These are phyloP conservation scores for Extremus antarcticus DNA, from an alignment of 495 filamentous ascomycete genomes.

Conservation along the genomic window DNA sequence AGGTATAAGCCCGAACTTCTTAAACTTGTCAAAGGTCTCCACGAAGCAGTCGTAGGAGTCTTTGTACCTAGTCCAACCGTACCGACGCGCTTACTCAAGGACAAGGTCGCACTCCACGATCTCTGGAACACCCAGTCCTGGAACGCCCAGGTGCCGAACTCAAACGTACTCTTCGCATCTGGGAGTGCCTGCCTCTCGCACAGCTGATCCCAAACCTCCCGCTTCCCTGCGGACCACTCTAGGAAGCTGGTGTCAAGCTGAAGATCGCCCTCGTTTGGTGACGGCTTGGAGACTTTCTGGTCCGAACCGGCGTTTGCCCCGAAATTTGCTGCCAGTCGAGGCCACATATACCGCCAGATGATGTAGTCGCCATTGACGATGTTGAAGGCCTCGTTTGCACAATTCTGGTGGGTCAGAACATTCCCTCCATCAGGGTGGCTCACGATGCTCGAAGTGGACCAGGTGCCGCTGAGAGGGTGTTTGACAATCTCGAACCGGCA, in stretches of 20 bases:
- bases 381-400: neutral
- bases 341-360: neutral
- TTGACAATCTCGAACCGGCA: too few species aligned
- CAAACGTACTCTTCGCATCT: neutral
- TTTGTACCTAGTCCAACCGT: neutral
- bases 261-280: neutral
- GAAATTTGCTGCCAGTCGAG: neutral
- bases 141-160: neutral
- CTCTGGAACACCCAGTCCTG: neutral
- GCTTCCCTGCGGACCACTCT: neutral
- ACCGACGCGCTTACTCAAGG: neutral
- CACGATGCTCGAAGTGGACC: too few species aligned
- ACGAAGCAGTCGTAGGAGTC: neutral
- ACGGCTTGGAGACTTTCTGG: neutral
- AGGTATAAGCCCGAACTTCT: neutral
- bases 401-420: too few species aligned
- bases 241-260: neutral
- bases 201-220: neutral
- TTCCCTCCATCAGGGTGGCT: too few species aligned
- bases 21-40: neutral
- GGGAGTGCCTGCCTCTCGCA: neutral
- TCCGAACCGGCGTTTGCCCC: neutral
- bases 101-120: neutral
- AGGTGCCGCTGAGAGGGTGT: neutral
- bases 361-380: neutral